Evolutionary conservation across 2,329 filamentous ascomycete genomes (phyloP), one percentile per base, ranked within the genome.

Genomic region (Alternaria rosae): DNA sequence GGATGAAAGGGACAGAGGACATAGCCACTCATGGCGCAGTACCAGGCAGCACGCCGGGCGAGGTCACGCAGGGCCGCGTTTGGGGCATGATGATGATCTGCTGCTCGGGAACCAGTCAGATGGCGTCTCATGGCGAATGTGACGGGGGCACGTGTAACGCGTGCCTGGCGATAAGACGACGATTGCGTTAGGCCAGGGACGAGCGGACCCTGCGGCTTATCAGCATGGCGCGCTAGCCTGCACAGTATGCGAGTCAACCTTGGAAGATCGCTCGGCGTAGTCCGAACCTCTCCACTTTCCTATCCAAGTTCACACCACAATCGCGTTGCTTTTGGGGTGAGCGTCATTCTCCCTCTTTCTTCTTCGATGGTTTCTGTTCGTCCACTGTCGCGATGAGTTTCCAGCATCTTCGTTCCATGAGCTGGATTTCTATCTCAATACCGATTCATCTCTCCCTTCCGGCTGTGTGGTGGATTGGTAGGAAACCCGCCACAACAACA

Each of bases 21-120:
- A 64, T 62, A 73, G 70, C 76, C 76, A 77, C 66, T 77, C 69
- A 76, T 52, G 72, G 69, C 74, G 74, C 74, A 72, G 75, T 55
- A 45, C 56, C 62, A 61, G 74, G 54, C 68, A 67, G 64, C 65
- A 65, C 67, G 68, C 61, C 58, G 56, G 35, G 28, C 50, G 23
- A 57, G 67, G 71, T 77, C 76, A 77, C 66, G 71, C 70, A 66
- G 61, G 57, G 59, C 62, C 54, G 64, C 61, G 70, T 74, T 67
- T 72, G 69, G 74, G 67, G 70, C 72, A 71, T 74, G 65, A 76
- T 75, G 69, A 67, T 62, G 69, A 78, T 76, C 64, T 59, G 32
- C 35, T 59, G 50, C 43, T 25, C 41, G 26, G 35, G 50, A 23
- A 42, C 59, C 59, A 62, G 55, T 62, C 59, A 59, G 48, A 62